A percentile compares a stretch with the other conserved stretches of the same genome.
These are phyloP conservation scores for Ochetophila trinervis DNA, from an alignment of 306 rosid genomes.

Conservation along the genomic window DNA sequence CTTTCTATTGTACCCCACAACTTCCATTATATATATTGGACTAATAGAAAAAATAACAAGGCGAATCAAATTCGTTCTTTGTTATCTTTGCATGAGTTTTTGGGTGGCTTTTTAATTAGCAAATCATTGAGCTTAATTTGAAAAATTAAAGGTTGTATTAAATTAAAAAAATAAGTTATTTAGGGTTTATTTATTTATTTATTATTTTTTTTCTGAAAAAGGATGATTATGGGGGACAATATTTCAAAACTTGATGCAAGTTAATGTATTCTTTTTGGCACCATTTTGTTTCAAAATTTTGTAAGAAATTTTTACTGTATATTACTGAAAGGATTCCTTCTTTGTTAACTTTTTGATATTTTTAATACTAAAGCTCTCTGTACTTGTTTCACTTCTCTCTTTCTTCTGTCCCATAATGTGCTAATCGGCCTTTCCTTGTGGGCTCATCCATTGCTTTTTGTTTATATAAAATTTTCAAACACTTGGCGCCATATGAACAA, in stretches of 20 bases:
- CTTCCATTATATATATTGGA: no score
- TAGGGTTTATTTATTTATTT: no score
- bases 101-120: no score
- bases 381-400: conserved; percentile 5
- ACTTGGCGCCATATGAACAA: background rate
- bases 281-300: conserved; percentile 44
- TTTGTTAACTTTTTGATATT: conserved; percentile 28
- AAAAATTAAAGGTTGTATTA: no score
- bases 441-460: background rate
- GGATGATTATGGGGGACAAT: no score
- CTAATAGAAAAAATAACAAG: no score
- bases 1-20: no score
- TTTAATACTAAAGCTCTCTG: conserved; percentile 20
- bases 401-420: background rate
- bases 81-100: no score
- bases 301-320: background rate
- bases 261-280: conserved; percentile 43
- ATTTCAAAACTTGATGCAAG: background rate
- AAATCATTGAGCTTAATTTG: no score
- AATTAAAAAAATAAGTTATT: no score
- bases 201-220: no score
- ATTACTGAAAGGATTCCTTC: conserved; percentile 28
- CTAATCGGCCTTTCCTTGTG: background rate
- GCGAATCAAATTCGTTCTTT: no score
- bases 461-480: background rate